Base-by-base conservation (phyloP, 208 protist species). In the Trypanosoma scelopori region DNA sequence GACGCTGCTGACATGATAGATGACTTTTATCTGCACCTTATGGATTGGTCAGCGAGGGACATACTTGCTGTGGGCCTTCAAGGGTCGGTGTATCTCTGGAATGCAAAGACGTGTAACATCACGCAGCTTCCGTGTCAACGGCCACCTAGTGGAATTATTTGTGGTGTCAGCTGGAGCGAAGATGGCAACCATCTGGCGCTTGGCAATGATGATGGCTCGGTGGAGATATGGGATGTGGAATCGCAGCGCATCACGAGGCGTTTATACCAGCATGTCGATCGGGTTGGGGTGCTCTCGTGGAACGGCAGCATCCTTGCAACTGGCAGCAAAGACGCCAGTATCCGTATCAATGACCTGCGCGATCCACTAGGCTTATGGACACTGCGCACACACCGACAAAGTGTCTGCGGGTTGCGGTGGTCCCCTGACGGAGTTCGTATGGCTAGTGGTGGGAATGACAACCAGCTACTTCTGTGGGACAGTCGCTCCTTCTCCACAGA, bases 1-100 rank as follows among this genome's bases (percentile, higher is more conserved):
- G 98, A 99, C 75, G 98, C 98, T 25, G 98, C 98, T 1, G 97
- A 98, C 58, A 81, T 99, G 55, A 71, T 97, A 50, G 98, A 99
- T 65, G 98, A 99, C 86, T 99, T 98, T 69, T 99, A 99, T 85
- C 84, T 99, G 13, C 99, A 99, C 72, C 79, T 99, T 7, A 84
- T 99, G 3, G 98, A 99, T 81, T 99, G 98, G 98, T 90, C 78
- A 45, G 65, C 61, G 20, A 78, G 76, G 23, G 82, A 94, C 56
- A 55, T 97, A 6, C 75, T 99, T 11, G 92, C 96, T 20, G 98
- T 99, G 23, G 98, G 96, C 39, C 88, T 99, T n/a, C 92, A 89
- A 59, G 73, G 77, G 20, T 75, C 82, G 9, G 93, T 99, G 20
- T 99, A 99, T 79, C 65, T 99, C 22, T 99, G 98, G 98, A 94